Evolutionary conservation across 2,329 filamentous ascomycete species (phyloP), one percentile per base, ranked within the genome.

Genomic region (Xylariaceae sp.): DNA sequence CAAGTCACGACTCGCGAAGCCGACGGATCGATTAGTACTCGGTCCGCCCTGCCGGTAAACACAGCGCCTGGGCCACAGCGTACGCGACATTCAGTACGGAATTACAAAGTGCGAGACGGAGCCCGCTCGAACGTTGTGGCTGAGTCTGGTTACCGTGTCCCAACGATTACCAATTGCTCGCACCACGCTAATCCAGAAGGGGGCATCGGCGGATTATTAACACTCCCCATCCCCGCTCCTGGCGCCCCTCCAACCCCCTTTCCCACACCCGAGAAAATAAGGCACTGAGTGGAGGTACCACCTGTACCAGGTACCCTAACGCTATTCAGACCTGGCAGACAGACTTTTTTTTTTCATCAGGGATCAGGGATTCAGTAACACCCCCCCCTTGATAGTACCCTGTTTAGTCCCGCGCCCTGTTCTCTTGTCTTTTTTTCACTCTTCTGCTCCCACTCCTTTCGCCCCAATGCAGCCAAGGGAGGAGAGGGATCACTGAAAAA

Each of bases 51-150:
- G 53, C 58, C 58, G 58, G 58, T 44, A 60, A 49, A 46, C 50
- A 39, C 53, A 56, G 45, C 29, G 55, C 27, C 11, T 27, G 43
- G 32, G 43, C 43, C 43, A 45, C 43, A 45, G 29, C 6, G 8
- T 3, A 7, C 32, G 32, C 32, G 27, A 9, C 19, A 31, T 31
- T 8, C 1, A 9, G 6, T 4, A 19, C 39, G 39, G 32, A 47
- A 35, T 45, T 19, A 56, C 64, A 66, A 65, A 64, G 65, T 67
- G 65, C 63, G 65, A 67, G 47, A 39, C 39, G 34, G 56, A 62
- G 61, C 35, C 29, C 60, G 52, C 54, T 61, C 57, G 58, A 60
- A 67, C 65, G 63, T 63, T 67, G 65, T 67, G 65, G 65, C 65
- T 63, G 63, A 59, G 63, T 40, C 47, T 34, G 4, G 9, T 8